Base-by-base conservation (phyloP, 805 yeast species). In the Yamadazyma nakazawae region DNA sequence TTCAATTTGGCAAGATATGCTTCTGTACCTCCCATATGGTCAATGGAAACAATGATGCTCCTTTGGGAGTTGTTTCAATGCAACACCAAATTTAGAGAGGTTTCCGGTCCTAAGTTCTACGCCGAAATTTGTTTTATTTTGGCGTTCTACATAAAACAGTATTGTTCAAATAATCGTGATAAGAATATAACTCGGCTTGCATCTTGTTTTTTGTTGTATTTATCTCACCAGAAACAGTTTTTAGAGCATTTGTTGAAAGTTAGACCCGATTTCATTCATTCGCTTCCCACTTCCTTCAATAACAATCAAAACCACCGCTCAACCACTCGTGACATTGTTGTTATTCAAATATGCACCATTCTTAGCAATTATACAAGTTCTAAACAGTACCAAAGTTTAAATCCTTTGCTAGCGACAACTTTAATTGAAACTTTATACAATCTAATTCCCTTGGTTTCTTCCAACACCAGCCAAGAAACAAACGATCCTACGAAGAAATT, bases 1-100 rank as follows among this genome's bases (percentile, higher is more conserved):
- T 47, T 53, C 38, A 46, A 42, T 25, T 14, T 42, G 6, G 37
- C 26, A 14, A 30, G 47, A 11, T 37, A 30, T 3, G 26, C 25
- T 17, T n/a, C 31, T 9, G 12, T 34, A 50, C 60, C 66, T 39
- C 54, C 69, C 4, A 56, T 74, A 16, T 72, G 90, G 84, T 61
- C 81, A 2, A 66, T 73, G 3, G 91, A 85, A 57, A 59, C 78
- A n/a, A 63, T 80, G 5, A 74, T 85, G 59, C 59, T 91, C 8
- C 54, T 86, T 13, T 88, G 96, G 87, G 96, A 87, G 56, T 65
- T 89, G 37, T 65, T 80, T 30, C 92, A 88, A 58, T 82, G 89
- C 54, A 92, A 92, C 64, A 72, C 71, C 48, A 64, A 63, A 41
- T 82, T 85, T 56, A 74, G 74, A 48, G 63, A 74, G 2, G 24